Conservation (phyloP, 306 rosid species). For the Mimosa bimucronata region DNA sequence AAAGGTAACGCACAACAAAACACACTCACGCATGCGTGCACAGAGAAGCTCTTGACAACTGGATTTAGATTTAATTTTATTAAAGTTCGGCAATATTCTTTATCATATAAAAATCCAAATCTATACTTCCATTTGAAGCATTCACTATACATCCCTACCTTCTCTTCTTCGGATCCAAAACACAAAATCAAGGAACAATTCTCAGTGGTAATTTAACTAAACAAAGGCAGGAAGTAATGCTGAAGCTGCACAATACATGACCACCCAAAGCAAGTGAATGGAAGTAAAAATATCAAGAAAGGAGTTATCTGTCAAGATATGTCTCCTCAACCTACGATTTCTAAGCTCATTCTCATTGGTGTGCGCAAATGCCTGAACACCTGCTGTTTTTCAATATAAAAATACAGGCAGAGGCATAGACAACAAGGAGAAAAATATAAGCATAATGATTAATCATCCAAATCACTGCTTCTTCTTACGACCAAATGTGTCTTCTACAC, state of each 20-base stretch:
- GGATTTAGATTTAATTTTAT: not conserved
- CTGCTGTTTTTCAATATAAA: not conserved
- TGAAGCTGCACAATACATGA: conserved; percentile 10
- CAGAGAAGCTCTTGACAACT: not conserved
- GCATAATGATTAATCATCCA: not conserved
- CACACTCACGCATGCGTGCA: not conserved
- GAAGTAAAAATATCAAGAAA: not conserved
- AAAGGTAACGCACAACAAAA: not conserved
- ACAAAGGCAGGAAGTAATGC: not conserved
- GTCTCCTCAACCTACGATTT: not conserved
- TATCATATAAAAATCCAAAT: not conserved
- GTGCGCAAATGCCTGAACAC: not conserved
- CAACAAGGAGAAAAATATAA: not conserved
- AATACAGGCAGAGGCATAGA: conserved; percentile 8
- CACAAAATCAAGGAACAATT: conserved; percentile 17
- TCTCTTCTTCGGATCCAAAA: not conserved
- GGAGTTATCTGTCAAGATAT: not conserved
- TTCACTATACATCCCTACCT: not conserved
- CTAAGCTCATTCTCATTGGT: not conserved
- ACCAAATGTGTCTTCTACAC: conserved; percentile 89
- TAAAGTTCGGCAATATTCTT: not conserved
- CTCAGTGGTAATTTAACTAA: conserved; percentile 5
- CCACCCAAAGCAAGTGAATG: not conserved
- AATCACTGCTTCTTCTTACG: conserved; percentile 47
- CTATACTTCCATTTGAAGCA: not conserved